Evolutionary conservation across 2,329 filamentous ascomycete genomes (phyloP), one percentile per base, ranked within the genome.

Genomic region (Neopestalotiopsis rosae): DNA sequence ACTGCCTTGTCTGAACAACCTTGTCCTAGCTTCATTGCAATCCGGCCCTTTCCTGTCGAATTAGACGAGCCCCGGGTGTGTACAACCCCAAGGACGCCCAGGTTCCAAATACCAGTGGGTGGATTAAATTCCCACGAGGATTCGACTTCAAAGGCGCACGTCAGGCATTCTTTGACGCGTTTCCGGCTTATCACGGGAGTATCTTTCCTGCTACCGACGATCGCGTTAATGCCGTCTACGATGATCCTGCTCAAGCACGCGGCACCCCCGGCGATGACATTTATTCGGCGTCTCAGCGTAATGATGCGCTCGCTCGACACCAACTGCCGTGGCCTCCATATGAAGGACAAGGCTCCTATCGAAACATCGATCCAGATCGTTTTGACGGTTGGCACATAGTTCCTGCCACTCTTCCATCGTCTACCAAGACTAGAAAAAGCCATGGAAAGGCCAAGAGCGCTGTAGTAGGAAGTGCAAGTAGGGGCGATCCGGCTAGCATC

Each of bases 291-390:
- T 49, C 14, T n/a, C 10, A 5, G 17, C 45, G 17, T 7, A n/a
- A 32, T 24, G 65, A 20, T 1, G 57, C 38, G 32, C 10, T 52
- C 24, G n/a, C 28, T 13, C 40, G 45, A n/a, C 66, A 49, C 10
- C 13, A 32, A 2, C 64, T 73, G 7, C 71, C 72, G 13, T 73
- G 72, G 72, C 72, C 72, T n/a, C 72, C 72, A 4, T 70, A 70
- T 28, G 20, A 49, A 59, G 71, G 70, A 17, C 45, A 17, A 6
- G 30, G 30, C 5, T 2, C 5, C 5, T 62, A 62, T 24, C 59
- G 34, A 34, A 62, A 10, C 14, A 13, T 34, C 20, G 30, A 62
- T 32, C 24, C 57, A 34, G 45, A 10, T 28, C 24, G 24, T 52
- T 2, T 20, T 4, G 24, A 28, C 30, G 30, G n/a, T 59, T 59